These are phyloP conservation scores for Chlamydomonas incerta DNA, from an alignment of 139 green algal species.

Conservation along the genomic window DNA sequence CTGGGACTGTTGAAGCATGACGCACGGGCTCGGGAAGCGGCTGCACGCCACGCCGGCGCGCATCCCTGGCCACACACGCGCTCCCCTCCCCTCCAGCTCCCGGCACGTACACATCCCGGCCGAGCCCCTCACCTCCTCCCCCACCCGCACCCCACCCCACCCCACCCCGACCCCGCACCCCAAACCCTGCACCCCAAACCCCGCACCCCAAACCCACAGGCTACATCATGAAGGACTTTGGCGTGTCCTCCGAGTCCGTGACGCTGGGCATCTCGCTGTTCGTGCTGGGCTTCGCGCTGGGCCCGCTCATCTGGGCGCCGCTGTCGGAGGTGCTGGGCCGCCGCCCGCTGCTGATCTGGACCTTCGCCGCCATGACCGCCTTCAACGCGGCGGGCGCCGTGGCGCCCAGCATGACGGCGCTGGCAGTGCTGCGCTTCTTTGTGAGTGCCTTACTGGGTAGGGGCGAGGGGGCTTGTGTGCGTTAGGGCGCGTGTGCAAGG, in stretches of 20 bases:
- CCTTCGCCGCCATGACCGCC: neutral
- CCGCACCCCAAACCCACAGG: neutral
- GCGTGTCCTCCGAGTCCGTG: neutral
- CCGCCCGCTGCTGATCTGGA: constrained; percentile 12
- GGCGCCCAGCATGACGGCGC: constrained; percentile 1
- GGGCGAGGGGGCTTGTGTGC: no score
- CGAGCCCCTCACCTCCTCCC: no score
- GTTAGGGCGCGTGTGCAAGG: no score
- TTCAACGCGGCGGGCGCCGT: neutral
- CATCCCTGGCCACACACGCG: no score
- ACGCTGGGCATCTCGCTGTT: constrained; percentile 10
- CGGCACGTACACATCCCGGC: neutral
- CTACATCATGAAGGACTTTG: neutral
- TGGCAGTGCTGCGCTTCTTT: constrained; percentile 39
- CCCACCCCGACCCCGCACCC: neutral
- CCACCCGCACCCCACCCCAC: neutral
- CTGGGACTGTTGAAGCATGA: no score
- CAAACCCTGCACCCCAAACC: neutral
- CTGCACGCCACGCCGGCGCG: no score
- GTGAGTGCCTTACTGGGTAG: no score
- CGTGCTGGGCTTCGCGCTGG: constrained; percentile 29
- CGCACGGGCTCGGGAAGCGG: no score
- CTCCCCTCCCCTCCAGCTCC: no score
- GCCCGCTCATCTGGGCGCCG: constrained; percentile 25
- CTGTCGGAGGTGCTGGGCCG: constrained; percentile 21